Evolutionary conservation across 2,329 filamentous ascomycete genomes (phyloP).

Genomic region (Cladophialophora carrionii): DNA sequence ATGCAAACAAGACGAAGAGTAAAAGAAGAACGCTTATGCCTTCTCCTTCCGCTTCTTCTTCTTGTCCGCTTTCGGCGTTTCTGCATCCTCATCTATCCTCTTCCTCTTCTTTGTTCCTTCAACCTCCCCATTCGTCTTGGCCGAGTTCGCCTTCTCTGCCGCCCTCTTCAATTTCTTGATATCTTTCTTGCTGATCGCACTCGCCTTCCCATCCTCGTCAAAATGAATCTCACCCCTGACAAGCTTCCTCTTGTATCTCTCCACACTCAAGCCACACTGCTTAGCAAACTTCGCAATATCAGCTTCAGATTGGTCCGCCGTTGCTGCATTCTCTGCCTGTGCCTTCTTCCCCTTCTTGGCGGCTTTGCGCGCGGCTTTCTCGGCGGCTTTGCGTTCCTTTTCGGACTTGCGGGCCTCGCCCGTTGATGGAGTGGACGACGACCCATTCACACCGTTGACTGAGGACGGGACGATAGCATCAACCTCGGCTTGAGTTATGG

Average conservation of each 20-base stretch:
- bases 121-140: constrained; percentile 48
- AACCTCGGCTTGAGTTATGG: constrained; percentile 48
- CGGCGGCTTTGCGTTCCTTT: constrained; percentile 49
- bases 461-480: constrained; percentile 38
- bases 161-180: constrained; percentile 72
- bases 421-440: constrained; percentile 34
- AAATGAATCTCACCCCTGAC: constrained; percentile 75
- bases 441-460: constrained; percentile 38
- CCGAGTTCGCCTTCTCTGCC: constrained; percentile 57
- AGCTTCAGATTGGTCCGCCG: constrained; percentile 43
- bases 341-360: constrained; percentile 43
- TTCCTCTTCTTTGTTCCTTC: constrained; percentile 71
- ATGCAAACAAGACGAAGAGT: constrained; percentile 41
- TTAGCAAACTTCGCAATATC: constrained; percentile 64
- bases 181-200: constrained; percentile 74
- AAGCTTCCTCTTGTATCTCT: constrained; percentile 78
- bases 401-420: constrained; percentile 45
- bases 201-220: constrained; percentile 65
- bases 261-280: constrained; percentile 69
- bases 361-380: constrained; percentile 37
- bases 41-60: constrained; percentile 53
- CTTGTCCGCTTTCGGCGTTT: constrained; percentile 57
- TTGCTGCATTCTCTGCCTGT: constrained; percentile 47
- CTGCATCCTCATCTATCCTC: constrained; percentile 60
- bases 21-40: constrained; percentile 39